A percentile compares a stretch with the other conserved stretches of the same genome.
Evolutionary conservation across 257 asterid genomes (phyloP).

Genomic region (Solanum habrochaites): DNA sequence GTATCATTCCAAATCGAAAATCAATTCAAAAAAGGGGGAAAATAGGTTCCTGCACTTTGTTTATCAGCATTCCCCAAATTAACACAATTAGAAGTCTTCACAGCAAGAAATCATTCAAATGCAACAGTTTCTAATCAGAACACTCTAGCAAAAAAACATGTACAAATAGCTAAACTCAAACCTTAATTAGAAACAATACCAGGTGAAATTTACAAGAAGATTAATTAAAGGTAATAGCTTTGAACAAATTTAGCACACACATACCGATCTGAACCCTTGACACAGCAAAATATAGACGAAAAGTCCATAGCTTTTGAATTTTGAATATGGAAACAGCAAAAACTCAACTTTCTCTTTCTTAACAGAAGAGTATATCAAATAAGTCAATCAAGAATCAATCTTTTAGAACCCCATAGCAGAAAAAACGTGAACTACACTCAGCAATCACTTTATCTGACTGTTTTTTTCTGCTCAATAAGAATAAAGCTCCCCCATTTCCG

Average conservation of each 20-base stretch:
- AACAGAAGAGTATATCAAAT: not conserved
- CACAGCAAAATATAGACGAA: conserved; percentile 42
- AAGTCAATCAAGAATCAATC: not conserved
- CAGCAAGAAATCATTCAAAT: not conserved
- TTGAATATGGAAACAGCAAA: conserved; percentile 1
- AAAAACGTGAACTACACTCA: not conserved
- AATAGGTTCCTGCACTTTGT: not conserved
- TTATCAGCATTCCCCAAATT: not conserved
- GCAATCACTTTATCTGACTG: not conserved
- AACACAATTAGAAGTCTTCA: not conserved
- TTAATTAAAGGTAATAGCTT: not conserved
- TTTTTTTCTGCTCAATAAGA: not conserved
- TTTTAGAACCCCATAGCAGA: not conserved
- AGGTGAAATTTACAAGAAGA: conserved; percentile 3
- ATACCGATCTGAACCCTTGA: conserved; percentile 61
- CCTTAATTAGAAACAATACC: not conserved
- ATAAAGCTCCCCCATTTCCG: not conserved
- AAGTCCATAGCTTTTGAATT: conserved; percentile 30
- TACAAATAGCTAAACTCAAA: not conserved
- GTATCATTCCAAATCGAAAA: not conserved
- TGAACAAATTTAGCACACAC: conserved; percentile 1
- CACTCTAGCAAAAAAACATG: not conserved
- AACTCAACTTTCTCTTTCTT: conserved; percentile 5
- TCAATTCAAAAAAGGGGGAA: not conserved
- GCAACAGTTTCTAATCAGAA: not conserved